phyloP scores from a whole-genome alignment of 83 land plant species.

The Isoetes engelmannii region DNA sequence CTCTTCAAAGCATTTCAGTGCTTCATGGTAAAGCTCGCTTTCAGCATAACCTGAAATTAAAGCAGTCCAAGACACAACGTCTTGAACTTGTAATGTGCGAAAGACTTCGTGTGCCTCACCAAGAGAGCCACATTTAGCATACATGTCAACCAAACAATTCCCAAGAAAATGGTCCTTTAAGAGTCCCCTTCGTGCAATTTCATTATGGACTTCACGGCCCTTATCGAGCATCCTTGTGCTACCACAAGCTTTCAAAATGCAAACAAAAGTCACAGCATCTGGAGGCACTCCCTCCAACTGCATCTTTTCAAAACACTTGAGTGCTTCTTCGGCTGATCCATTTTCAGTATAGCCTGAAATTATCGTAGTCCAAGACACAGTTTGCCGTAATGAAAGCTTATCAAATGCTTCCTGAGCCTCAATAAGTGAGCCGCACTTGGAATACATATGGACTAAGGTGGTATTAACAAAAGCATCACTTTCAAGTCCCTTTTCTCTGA shows the following conservation, averaged over 20 bases:
- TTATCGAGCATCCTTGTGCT: neutral
- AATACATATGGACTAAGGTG: slow-evolving; percentile 9
- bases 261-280: slow-evolving; percentile 1
- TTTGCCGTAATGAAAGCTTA: neutral
- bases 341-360: slow-evolving; percentile 3
- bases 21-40: neutral
- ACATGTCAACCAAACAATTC: slow-evolving; percentile 14
- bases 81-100: neutral
- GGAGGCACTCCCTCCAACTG: neutral
- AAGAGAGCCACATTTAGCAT: slow-evolving; percentile 12
- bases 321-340: neutral
- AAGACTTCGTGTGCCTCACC: neutral
- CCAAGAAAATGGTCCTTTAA: neutral
- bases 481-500: slow-evolving; percentile 8
- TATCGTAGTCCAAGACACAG: neutral
- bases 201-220: neutral
- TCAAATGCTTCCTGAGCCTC: slow-evolving; percentile 4
- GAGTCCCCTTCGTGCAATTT: neutral
- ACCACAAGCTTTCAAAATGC: slow-evolving; percentile 1
- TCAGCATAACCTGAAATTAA: slow-evolving; percentile 1
- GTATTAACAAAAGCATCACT: neutral
- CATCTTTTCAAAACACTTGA: slow-evolving; percentile 1
- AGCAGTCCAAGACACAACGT: slow-evolving; percentile 8
- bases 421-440: neutral
- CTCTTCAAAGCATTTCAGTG: slow-evolving; percentile 2